Evolutionary conservation across 2,329 filamentous ascomycete species (phyloP).

Genomic region (Rutstroemia sp.): DNA sequence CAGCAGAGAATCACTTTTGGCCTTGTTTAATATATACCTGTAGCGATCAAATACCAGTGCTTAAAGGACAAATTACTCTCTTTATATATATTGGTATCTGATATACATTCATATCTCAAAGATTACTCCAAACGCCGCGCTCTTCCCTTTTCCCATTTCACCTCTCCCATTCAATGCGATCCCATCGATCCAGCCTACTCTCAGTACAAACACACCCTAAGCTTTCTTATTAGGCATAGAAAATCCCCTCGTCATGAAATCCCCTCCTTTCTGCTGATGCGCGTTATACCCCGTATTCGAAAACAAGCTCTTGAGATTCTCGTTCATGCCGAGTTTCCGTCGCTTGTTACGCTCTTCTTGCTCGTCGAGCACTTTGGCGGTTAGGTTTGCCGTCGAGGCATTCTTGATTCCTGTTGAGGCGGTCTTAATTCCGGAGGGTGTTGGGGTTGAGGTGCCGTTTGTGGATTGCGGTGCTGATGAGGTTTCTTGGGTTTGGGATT

Average conservation of each 20-base stretch:
- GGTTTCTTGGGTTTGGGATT: conserved; percentile 23
- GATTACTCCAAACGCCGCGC: neutral
- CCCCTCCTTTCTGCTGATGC: conserved; percentile 34
- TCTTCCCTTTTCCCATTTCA: neutral
- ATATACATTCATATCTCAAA: neutral
- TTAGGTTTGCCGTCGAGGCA: conserved; percentile 73
- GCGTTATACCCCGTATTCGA: conserved; percentile 36
- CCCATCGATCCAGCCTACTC: too few relatives aligned
- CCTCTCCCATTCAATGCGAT: too few relatives aligned
- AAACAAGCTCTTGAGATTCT: conserved; percentile 48
- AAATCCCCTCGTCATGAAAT: conserved; percentile 54
- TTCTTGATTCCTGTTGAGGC: conserved; percentile 67
- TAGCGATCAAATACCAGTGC: too few relatives aligned
- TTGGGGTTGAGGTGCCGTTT: conserved; percentile 30
- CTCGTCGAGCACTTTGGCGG: conserved; percentile 78
- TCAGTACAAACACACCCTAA: neutral
- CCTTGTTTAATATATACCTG: too few relatives aligned
- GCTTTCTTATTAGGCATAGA: conserved; percentile 37
- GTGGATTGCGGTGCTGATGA: conserved; percentile 16
- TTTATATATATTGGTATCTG: neutral
- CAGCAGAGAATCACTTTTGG: too few relatives aligned
- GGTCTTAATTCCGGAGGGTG: neutral
- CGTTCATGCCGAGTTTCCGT: conserved; percentile 56
- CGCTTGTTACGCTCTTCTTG: conserved; percentile 77
- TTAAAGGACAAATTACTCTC: neutral